Evolutionary conservation across 192 early-diverging fungal species (phyloP), one percentile per base, ranked within the genome.

Genomic region (Entophlyctis luteolus): DNA sequence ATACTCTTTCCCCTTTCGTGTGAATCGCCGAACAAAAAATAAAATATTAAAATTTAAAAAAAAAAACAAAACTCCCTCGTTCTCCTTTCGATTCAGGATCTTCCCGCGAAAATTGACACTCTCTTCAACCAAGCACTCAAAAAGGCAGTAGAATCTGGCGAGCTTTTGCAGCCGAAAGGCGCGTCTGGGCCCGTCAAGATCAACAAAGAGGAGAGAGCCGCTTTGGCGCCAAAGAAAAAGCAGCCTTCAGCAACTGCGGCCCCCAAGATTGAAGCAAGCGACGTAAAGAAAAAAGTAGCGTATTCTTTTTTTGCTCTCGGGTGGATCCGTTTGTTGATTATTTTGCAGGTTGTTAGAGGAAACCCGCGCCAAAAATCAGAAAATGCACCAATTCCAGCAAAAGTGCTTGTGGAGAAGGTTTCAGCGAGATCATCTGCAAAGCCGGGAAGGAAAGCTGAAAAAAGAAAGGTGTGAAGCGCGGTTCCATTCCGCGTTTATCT

Each of bases 91-190:
- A 39, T 52, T 42, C 65, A 66, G 68, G 72, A 59, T 5, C 60
- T 79, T 29, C 69, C 27, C 39, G 77, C 80, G 25, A 81, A 73
- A 49, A 77, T 77, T 59, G 87, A 88, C 69, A 42, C 59, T 34
- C 74, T 80, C 54, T 78, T 90, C 69, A 87, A 82, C 66, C 68
- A 66, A 59, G 87, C 87, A 56, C 80, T 91, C 74, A 86, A 86
- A 74, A 81, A 78, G 56, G 88, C 89, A 72, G 83, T 82, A 36
- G 83, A 82, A 36, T 73, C 77, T 37, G 85, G 82, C 33, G 67
- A 77, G 25, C 87, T 91, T 55, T 62, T 73, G 48, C 80, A 84
- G 67, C 88, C 88, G 55, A 91, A 89, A 65, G 89, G 84, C 45
- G 62, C 77, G 23, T 80, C 75, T 70, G 87, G 89, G 31, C 75